phyloP scores from a whole-genome alignment of 176 grass and related monocot species.

The Zoysia pacifica region DNA sequence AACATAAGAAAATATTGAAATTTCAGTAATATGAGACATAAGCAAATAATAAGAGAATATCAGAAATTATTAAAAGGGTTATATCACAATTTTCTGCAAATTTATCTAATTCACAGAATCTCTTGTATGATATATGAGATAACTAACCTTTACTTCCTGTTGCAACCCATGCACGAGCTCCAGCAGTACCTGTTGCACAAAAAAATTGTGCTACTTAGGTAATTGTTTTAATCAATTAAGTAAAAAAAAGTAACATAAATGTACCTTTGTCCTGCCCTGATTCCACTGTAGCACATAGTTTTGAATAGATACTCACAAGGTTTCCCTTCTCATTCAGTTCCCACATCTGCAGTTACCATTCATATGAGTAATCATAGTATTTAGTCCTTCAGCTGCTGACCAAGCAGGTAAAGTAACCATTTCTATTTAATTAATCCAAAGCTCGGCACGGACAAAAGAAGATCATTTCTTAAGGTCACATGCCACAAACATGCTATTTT shows the following conservation, averaged over 20 bases:
- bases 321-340: constrained; percentile 83
- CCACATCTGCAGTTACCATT: constrained; percentile 67
- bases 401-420: not conserved
- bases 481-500: not conserved
- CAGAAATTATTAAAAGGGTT: not conserved
- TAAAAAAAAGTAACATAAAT: constrained; percentile 23
- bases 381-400: not conserved
- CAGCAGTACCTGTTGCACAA: constrained; percentile 48
- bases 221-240: constrained; percentile 13
- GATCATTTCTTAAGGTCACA: not conserved
- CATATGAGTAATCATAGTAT: constrained; percentile 14
- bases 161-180: constrained; percentile 71
- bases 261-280: constrained; percentile 43
- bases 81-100: not conserved
- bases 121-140: constrained; percentile 25
- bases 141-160: constrained; percentile 75
- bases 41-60: not conserved
- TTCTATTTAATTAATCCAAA: not conserved
- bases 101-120: constrained; percentile 15
- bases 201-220: constrained; percentile 20
- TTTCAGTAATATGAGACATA: not conserved
- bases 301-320: constrained; percentile 85
- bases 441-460: not conserved
- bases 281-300: constrained; percentile 64
- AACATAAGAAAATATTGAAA: not conserved